Base-by-base conservation (phyloP, 2,329 filamentous ascomycete genomes). In the Davidsoniella neocaledoniae region DNA sequence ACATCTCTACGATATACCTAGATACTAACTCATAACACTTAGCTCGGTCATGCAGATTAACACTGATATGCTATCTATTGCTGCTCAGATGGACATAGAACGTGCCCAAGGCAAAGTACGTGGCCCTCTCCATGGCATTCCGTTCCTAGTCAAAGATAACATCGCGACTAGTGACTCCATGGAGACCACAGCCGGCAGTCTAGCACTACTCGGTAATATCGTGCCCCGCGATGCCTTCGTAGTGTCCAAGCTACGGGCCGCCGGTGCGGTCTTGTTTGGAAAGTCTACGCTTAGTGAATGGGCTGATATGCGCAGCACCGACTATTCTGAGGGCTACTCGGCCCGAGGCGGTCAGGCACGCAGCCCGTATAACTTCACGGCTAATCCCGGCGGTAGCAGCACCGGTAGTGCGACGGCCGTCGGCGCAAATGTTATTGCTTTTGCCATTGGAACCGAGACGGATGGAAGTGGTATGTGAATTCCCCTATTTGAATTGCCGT, bases 141-240 rank as follows among this genome's bases (percentile, higher is more conserved):
- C 83, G 0, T 83, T 83, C 59, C 67, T 81, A 2, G 74, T 86
- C 55, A 87, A 87, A 62, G 82, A 87, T 59, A 82, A 81, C 58
- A 81, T 84, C 49, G 78, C 70, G 21, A 77, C 73, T 7, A 77
- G 76, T 55, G 82, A 86, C 59, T 72, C 72, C 47, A 74, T 87
- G 71, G 73, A 86, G 59, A 87, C 82, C 0, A 86, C 83, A 0
- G 81, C 82, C 0, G 83, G 83, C 0, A 77, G 72, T 57, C 79
- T 69, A 71, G 77, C 77, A 16, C 68, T 87, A 0, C 61, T 82
- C 1, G 82, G 81, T 1, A 77, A 70, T 43, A 64, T 79, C 0
- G 76, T 83, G 0, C 79, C 81, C 2, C 71, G 75, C n/a, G 82
- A 87, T 60, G 77, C 82, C 1, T 64, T 70, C 55, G 76, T 85